Evolutionary conservation across 306 rosid genomes (phyloP), one percentile per base, ranked within the genome.

Genomic region (Inga laurina): DNA sequence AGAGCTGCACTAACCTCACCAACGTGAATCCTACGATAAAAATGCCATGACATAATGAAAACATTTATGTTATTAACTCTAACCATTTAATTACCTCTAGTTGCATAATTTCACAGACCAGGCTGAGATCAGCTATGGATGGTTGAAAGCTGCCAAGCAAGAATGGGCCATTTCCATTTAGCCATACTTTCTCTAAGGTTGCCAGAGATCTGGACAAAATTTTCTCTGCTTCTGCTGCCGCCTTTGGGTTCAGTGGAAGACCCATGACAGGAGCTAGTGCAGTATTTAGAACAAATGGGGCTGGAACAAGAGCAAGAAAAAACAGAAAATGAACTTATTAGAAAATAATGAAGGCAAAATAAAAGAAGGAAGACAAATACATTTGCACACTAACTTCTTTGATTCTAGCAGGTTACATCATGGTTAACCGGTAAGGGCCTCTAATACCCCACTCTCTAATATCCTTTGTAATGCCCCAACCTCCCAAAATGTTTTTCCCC

Each of bases 31-130:
- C 14, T 45, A 1, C 48, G 4, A 45, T 10, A 9, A 10, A 9
- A 45, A 39, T 39, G 19, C 37, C 74, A 66, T 67, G 64, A 22
- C 67, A 83, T n/a, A 16, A 46, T 19, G 78, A 73, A n/a, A 61
- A 44, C 39, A 79, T 48, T 43, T 43, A 56, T 59, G 74, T 64
- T 54, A 57, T 10, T n/a, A 34, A 34, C 45, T 39, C 8, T 39
- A 39, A 39, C 52, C 59, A 78, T 83, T 93, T 27, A 27, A 27
- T 27, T 93, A 95, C 98, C 97, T 93, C 93, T 54, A 94, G 89
- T 81, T 94, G 94, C 97, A 80, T 93, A 66, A 91, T 86, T 87
- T 94, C 97, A 7, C 98, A 92, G 77, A 90, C 97, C 81, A 91
- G 64, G 79, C 95, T 91, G 79, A 92, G 92, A 83, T 95, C 97